Conservation (phyloP, 2,329 filamentous ascomycete genomes). For the Calonectria pteridis region DNA sequence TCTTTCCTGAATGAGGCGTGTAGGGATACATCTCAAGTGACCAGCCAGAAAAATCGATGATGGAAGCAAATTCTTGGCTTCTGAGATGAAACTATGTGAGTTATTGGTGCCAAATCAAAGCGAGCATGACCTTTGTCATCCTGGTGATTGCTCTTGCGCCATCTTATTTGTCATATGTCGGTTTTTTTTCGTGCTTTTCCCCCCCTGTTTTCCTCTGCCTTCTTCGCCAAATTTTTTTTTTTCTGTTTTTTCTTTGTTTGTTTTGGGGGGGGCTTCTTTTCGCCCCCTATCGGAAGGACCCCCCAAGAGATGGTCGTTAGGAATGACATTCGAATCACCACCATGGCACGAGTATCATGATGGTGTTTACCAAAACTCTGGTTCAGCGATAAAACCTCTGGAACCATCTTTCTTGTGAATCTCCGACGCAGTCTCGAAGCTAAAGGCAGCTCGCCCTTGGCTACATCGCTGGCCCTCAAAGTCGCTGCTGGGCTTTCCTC, state of each 20-base stretch:
- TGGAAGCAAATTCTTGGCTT: not conserved
- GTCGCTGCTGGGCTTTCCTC: conserved; percentile 14
- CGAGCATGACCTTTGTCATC: not conserved
- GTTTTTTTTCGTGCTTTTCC: not conserved
- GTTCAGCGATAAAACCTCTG: not conserved
- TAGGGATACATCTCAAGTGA: not conserved
- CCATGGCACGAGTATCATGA: too few relatives aligned
- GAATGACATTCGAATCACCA: not conserved
- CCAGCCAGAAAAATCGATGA: not conserved
- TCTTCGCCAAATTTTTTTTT: not conserved
- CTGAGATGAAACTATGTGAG: not conserved
- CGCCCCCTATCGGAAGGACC: not conserved
- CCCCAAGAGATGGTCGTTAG: not conserved
- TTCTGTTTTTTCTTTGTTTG: not conserved
- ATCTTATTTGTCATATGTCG: not conserved
- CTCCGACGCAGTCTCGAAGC: conserved; percentile 15
- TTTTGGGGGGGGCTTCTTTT: not conserved
- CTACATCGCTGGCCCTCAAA: conserved; percentile 24
- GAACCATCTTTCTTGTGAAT: not conserved
- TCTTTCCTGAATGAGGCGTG: not conserved
- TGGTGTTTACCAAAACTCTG: not conserved
- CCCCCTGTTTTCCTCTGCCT: not conserved
- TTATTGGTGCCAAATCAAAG: not conserved
- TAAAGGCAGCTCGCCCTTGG: not conserved
- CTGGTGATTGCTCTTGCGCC: not conserved